phyloP scores from a whole-genome alignment of 1,284 basidiomycete species.

The Microbotryum saponariae region DNA sequence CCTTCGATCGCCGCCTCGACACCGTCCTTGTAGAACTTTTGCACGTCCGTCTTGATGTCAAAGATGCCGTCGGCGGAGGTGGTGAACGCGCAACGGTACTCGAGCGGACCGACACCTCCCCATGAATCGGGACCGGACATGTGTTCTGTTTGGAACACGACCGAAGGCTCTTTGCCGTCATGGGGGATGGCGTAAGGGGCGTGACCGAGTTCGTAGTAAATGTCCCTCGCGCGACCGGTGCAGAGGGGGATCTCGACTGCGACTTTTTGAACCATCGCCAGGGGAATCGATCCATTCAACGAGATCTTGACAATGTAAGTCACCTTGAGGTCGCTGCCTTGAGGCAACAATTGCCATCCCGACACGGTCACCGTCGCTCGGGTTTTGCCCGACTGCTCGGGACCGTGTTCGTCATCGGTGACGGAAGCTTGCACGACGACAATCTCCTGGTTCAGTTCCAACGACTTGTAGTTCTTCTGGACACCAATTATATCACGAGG shows the following conservation, averaged over 20 bases:
- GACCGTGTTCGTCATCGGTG: slow-evolving; percentile 10
- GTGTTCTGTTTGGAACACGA: slow-evolving; percentile 21
- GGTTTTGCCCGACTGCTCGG: slow-evolving; percentile 23
- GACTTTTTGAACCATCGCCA: slow-evolving; percentile 17
- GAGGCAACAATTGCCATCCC: slow-evolving; percentile 20
- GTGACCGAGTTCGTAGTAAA: slow-evolving; percentile 22
- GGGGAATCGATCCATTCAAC: slow-evolving; percentile 22
- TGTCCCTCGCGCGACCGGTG: slow-evolving; percentile 8
- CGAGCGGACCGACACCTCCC: slow-evolving; percentile 5
- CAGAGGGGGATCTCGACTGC: slow-evolving; percentile 25
- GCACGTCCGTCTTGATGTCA: slow-evolving; percentile 16
- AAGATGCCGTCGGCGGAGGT: slow-evolving; percentile 12
- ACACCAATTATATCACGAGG: slow-evolving; percentile 24
- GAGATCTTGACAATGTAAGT: slow-evolving; percentile 27
- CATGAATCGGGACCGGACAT: slow-evolving; percentile 10
- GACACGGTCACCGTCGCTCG: slow-evolving; percentile 20
- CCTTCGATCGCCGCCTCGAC: slow-evolving; percentile 10
- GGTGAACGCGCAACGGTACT: slow-evolving; percentile 19
- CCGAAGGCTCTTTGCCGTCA: slow-evolving; percentile 1
- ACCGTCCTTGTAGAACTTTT: slow-evolving; percentile 18
- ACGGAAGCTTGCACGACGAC: slow-evolving; percentile 21
- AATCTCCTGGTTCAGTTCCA: slow-evolving; percentile 9
- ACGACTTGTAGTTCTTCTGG: slow-evolving; percentile 14
- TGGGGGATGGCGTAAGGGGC: slow-evolving; percentile 18
- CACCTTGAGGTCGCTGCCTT: slow-evolving; percentile 13